phyloP scores from a whole-genome alignment of 2,329 filamentous ascomycete species.

The Colletotrichum filicis region DNA sequence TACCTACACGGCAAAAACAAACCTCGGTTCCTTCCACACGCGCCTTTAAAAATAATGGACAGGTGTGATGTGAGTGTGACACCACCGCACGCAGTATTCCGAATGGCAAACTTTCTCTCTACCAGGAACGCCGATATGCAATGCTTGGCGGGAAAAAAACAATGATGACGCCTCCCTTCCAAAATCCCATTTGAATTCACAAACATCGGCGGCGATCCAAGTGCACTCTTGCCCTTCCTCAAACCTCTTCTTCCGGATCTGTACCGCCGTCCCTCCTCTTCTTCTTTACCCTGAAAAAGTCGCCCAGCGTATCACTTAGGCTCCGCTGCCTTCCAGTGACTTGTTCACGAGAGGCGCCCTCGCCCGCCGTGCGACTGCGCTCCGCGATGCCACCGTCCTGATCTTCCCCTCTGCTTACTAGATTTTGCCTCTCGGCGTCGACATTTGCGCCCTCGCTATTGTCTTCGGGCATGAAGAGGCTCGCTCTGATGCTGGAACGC shows the following conservation, averaged over 20 bases:
- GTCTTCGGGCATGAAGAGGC: conserved; percentile 63
- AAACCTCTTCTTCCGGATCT: conserved; percentile 34
- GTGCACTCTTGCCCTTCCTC: neutral
- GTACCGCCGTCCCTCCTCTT: conserved; percentile 42
- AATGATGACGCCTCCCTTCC: conserved; percentile 9
- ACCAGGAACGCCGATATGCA: conserved; percentile 35
- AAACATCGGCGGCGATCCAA: neutral
- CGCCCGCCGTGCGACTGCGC: conserved; percentile 28
- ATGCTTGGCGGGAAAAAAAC: conserved; percentile 15
- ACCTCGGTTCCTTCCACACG: conserved; percentile 4
- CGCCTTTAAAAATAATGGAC: conserved; percentile 14
- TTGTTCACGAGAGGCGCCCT: conserved; percentile 13
- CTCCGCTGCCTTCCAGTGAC: conserved; percentile 49
- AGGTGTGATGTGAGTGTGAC: conserved; percentile 1
- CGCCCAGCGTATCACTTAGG: conserved; percentile 54
- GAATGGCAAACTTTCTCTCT: conserved; percentile 8
- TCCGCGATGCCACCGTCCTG: conserved; percentile 12
- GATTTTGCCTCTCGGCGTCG: conserved; percentile 32
- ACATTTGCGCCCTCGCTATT: conserved; percentile 47
- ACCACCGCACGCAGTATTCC: neutral
- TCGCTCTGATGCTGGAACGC: conserved; percentile 62
- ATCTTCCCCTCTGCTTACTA: neutral
- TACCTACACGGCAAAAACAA: neutral
- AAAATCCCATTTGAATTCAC: neutral
- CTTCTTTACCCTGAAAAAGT: conserved; percentile 50